Conservation (phyloP, 805 yeast genomes). For the Wickerhamiella spandovensis region DNA sequence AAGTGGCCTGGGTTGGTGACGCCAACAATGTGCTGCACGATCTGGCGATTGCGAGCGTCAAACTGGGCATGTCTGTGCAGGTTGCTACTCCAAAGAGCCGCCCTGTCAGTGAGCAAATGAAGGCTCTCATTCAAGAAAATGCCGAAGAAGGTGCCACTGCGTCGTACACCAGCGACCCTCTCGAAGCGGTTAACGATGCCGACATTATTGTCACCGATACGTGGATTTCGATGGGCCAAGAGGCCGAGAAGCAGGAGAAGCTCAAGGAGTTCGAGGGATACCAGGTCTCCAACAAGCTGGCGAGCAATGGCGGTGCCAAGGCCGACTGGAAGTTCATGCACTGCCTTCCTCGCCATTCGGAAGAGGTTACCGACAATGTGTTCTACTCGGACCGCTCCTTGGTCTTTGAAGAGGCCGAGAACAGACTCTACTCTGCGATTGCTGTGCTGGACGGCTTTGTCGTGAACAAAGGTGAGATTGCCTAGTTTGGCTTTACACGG, state of each 20-base stretch:
- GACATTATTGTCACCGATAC: slow-evolving; percentile 89
- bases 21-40: slow-evolving; percentile 93
- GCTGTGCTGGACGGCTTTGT: slow-evolving; percentile 87
- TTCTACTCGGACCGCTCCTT: slow-evolving; percentile 73
- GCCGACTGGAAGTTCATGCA: slow-evolving; percentile 86
- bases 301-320: slow-evolving; percentile 43
- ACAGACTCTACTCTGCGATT: slow-evolving; percentile 90
- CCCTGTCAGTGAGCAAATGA: slow-evolving; percentile 44
- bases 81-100: slow-evolving; percentile 76
- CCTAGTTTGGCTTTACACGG: no score
- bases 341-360: slow-evolving; percentile 89
- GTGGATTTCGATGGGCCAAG: slow-evolving; percentile 97
- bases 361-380: slow-evolving; percentile 88
- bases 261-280: slow-evolving; percentile 74
- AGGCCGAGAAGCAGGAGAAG: slow-evolving; percentile 56
- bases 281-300: slow-evolving; percentile 63
- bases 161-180: slow-evolving; percentile 55
- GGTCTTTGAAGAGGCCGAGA: slow-evolving; percentile 93
- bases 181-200: slow-evolving; percentile 58
- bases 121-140: slow-evolving; percentile 39
- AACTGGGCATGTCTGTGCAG: slow-evolving; percentile 68
- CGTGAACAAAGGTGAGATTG: slow-evolving; percentile 50
- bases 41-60: slow-evolving; percentile 74
- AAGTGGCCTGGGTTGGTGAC: slow-evolving; percentile 93
- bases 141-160: slow-evolving; percentile 36